A percentile compares a stretch with the other conserved stretches of the same genome.
Conservation (phyloP, 2,329 filamentous ascomycete genomes). For the Alternaria dauci region DNA sequence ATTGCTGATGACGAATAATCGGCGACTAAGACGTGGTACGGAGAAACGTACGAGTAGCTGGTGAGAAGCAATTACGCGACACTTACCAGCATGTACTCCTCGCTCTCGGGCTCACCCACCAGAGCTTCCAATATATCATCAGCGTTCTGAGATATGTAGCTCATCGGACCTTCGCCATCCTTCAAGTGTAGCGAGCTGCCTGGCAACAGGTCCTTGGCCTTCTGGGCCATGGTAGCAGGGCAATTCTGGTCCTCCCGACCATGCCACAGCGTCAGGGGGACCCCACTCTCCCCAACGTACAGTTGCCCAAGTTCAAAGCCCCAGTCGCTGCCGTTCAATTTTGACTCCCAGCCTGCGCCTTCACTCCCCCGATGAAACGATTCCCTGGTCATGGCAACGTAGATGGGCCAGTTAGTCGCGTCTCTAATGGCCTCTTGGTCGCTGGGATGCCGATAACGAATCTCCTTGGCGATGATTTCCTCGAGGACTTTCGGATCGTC, state of each 20-base stretch:
- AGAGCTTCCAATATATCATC: conserved; percentile 35
- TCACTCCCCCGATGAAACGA: conserved; percentile 37
- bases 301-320: conserved; percentile 45
- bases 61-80: background rate
- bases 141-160: conserved; percentile 30
- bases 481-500: conserved; percentile 38
- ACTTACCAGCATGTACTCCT: conserved; percentile 27
- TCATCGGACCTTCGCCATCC: conserved; percentile 40
- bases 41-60: background rate
- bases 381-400: conserved; percentile 40
- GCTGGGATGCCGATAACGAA: conserved; percentile 25
- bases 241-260: conserved; percentile 41
- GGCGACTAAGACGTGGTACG: background rate
- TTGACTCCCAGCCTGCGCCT: conserved; percentile 42
- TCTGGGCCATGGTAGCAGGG: conserved; percentile 34
- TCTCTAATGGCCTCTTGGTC: conserved; percentile 35
- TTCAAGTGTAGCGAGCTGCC: conserved; percentile 30
- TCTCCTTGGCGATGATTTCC: conserved; percentile 33
- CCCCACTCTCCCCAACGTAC: conserved; percentile 22
- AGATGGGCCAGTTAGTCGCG: conserved; percentile 29
- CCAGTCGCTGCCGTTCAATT: conserved; percentile 40
- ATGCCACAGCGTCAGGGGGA: conserved; percentile 46
- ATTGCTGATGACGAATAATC: background rate
- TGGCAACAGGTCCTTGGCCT: conserved; percentile 34
- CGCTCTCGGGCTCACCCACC: conserved; percentile 25